These are phyloP conservation scores for Ceratobasidium sp. DNA, from an alignment of 1,284 basidiomycete genomes.

Conservation along the genomic window DNA sequence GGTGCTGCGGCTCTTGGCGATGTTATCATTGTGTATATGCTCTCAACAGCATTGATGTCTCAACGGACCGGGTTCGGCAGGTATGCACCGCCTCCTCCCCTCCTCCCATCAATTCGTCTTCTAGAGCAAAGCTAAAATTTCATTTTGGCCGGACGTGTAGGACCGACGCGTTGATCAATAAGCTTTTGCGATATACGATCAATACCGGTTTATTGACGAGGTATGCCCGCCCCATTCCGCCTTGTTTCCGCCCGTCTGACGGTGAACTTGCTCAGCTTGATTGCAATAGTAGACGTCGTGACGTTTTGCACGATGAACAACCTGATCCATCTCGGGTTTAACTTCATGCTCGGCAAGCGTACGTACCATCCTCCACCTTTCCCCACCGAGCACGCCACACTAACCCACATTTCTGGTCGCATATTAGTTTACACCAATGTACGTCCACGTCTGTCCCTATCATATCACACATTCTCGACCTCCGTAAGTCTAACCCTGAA, in stretches of 20 bases:
- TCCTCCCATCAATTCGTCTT: background rate
- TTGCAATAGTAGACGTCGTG: constrained; percentile 50
- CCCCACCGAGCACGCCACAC: background rate
- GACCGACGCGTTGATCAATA: constrained; percentile 52
- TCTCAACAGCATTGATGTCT: constrained; percentile 51
- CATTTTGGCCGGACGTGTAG: constrained; percentile 40
- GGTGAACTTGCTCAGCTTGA: constrained; percentile 48
- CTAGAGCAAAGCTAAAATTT: background rate
- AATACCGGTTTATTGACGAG: constrained; percentile 53
- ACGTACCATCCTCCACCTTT: constrained; percentile 9
- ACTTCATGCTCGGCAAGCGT: constrained; percentile 55
- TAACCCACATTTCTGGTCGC: constrained; percentile 2
- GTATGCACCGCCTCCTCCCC: constrained; percentile 43
- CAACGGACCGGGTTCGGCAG: constrained; percentile 52
- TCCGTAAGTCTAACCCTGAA: background rate
- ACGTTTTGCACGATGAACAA: constrained; percentile 50
- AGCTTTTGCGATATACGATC: constrained; percentile 53
- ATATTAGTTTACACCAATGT: constrained; percentile 36
- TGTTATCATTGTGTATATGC: constrained; percentile 51
- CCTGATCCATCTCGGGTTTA: constrained; percentile 53
- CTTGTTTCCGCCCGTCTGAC: background rate
- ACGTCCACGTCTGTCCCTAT: background rate
- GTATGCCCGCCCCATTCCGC: constrained; percentile 40
- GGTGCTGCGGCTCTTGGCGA: constrained; percentile 52
- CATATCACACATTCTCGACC: background rate